Base-by-base conservation (phyloP, 805 yeast species). In the Saturnispora serradocipensis region DNA sequence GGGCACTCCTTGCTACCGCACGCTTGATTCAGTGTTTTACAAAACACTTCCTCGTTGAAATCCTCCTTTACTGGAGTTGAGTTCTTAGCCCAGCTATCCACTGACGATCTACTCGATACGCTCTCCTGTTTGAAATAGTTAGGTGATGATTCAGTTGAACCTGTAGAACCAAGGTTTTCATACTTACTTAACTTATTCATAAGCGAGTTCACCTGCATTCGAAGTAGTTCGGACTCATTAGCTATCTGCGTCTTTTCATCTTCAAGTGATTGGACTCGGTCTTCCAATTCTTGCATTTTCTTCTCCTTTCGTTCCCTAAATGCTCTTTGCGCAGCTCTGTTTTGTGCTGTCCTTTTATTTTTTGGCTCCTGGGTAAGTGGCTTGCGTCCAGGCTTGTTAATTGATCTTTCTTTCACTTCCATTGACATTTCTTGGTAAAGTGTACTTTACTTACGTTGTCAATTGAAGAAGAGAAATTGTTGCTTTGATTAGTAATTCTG, bases 321-420 rank as follows among this genome's bases (percentile, higher is more conserved):
- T 6, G 98, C 98, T 51, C 98, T 75, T 69, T 93, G 99, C n/a
- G 98, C 98, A 3, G 97, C 97, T 61, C 98, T 77, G 67, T 93
- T 91, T 70, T 93, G 98, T 2, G 97, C 97, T 15, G 96, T 88
- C 59, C 99, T 75, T 73, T 88, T 91, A 61, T 81, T 82, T 64
- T 85, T 88, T 59, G 88, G 95, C 18, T 78, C 76, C 8, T 84
- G 80, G 15, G 72, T 76, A 49, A 85, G 71, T 0, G 88, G 90
- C 71, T 87, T 89, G 53, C 96, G 76, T 2, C 96, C 97, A 0
- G 93, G 88, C 62, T 82, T 84, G 45, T 16, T 40, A 10, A 25
- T 11, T 35, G 38, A 11, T 32, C 30, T 32, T 6, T 48, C 46
- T 11, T 39, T 20, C 3, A 36, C 18, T 16, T 24, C 18, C 16